phyloP scores from a whole-genome alignment of 371 early-diverging fungal genomes.

The Basidiobolus meristosporus region DNA sequence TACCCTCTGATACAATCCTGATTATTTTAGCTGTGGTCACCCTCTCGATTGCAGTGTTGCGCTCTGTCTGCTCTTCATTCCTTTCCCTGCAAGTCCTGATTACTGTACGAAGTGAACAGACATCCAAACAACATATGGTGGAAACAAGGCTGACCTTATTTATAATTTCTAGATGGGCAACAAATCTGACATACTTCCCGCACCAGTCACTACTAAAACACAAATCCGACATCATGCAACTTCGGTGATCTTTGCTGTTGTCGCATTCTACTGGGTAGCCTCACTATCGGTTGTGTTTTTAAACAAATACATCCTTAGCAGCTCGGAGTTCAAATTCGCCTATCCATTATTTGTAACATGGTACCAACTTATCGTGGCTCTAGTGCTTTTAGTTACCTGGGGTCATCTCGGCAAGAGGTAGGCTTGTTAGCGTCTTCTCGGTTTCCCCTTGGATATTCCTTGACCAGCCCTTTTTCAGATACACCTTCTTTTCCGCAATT shows the following conservation, averaged over 20 bases:
- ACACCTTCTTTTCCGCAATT: constrained; percentile 24
- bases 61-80: too few relatives aligned
- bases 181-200: constrained; percentile 1
- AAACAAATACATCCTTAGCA: constrained; percentile 50
- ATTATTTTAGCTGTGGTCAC: too few relatives aligned
- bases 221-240: constrained; percentile 18
- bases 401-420: constrained; percentile 39
- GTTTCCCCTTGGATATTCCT: too few relatives aligned
- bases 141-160: too few relatives aligned
- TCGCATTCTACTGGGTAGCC: constrained; percentile 42
- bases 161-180: too few relatives aligned
- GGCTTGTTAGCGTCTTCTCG: background rate
- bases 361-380: constrained; percentile 43
- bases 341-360: constrained; percentile 50
- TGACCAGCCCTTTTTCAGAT: background rate
- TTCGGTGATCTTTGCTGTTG: constrained; percentile 24
- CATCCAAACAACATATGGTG: too few relatives aligned
- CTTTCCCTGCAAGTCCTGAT: too few relatives aligned
- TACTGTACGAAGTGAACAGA: too few relatives aligned
- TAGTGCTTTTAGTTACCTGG: constrained; percentile 30
- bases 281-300: constrained; percentile 53
- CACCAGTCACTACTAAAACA: constrained; percentile 12
- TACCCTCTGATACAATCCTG: too few relatives aligned
- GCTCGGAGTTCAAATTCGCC: constrained; percentile 32
- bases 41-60: too few relatives aligned